A percentile compares a stretch with the other conserved stretches of the same genome.
Evolutionary conservation across 1,284 basidiomycete species (phyloP).

Genomic region (Coniferiporia sulphurascens): DNA sequence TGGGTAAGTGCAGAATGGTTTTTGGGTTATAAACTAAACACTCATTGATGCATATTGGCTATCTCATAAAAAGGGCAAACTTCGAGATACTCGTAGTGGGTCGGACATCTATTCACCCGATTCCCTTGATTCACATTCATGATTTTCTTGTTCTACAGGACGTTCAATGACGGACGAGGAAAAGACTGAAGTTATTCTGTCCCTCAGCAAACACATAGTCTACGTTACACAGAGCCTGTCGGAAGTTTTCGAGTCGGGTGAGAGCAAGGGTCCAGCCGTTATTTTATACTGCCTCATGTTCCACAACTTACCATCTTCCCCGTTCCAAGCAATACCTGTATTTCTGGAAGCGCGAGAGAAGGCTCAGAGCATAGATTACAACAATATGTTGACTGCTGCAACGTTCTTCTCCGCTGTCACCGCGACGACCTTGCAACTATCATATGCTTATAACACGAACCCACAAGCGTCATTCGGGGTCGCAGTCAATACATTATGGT

Average conservation of each 20-base stretch:
- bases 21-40: too few species aligned
- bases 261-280: neutral
- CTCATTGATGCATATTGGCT: too few species aligned
- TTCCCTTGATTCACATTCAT: too few species aligned
- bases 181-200: neutral
- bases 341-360: neutral
- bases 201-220: neutral
- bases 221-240: neutral
- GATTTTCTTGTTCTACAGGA: too few species aligned
- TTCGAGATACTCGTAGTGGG: too few species aligned
- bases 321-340: neutral
- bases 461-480: neutral
- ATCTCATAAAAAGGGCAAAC: too few species aligned
- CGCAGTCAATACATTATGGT: constrained; percentile 24
- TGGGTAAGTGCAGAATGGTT: too few species aligned
- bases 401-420: constrained; percentile 28
- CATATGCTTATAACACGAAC: constrained; percentile 6
- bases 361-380: constrained; percentile 11
- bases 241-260: neutral
- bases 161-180: neutral
- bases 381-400: constrained; percentile 25
- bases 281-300: neutral
- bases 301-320: neutral
- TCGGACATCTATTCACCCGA: too few species aligned
- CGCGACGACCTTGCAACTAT: constrained; percentile 20